Percentiles rank a stretch among this genome's conserved stretches.
These are phyloP conservation scores for Fusarium caatingaense DNA, from an alignment of 2,329 filamentous ascomycete species.

Conservation along the genomic window DNA sequence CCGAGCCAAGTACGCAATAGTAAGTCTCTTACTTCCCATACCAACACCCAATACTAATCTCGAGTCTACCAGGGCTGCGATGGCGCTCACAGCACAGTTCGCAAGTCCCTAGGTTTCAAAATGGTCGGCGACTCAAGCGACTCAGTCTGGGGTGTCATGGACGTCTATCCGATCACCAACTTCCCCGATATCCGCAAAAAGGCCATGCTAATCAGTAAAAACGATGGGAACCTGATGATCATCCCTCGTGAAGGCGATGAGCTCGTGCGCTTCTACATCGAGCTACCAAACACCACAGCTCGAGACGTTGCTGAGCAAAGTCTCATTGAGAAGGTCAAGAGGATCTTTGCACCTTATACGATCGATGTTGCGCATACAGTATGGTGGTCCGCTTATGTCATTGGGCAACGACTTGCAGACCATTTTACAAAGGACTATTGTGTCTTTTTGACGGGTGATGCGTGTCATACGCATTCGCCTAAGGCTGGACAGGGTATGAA, in stretches of 20 bases:
- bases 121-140: conserved; percentile 46
- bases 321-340: conserved; percentile 57
- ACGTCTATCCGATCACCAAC: conserved; percentile 44
- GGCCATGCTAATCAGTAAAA: conserved; percentile 44
- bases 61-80: conserved; percentile 13
- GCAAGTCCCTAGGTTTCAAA: conserved; percentile 40
- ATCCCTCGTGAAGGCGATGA: conserved; percentile 44
- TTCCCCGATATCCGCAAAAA: conserved; percentile 48
- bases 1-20: conserved; percentile 36
- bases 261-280: conserved; percentile 43
- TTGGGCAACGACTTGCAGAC: conserved; percentile 65
- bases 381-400: conserved; percentile 61
- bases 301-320: conserved; percentile 20
- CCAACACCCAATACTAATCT: not conserved
- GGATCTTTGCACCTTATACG: conserved; percentile 65
- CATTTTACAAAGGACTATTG: conserved; percentile 61
- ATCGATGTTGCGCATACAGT: conserved; percentile 52
- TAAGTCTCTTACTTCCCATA: not conserved
- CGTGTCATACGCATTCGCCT: conserved; percentile 66
- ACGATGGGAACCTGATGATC: conserved; percentile 42
- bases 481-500: conserved; percentile 81
- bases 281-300: conserved; percentile 7
- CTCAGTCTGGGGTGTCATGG: conserved; percentile 47
- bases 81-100: conserved; percentile 44
- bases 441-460: conserved; percentile 74